Base-by-base conservation (phyloP, 177 flowering plant species). In the Vitis hybrid region DNA sequence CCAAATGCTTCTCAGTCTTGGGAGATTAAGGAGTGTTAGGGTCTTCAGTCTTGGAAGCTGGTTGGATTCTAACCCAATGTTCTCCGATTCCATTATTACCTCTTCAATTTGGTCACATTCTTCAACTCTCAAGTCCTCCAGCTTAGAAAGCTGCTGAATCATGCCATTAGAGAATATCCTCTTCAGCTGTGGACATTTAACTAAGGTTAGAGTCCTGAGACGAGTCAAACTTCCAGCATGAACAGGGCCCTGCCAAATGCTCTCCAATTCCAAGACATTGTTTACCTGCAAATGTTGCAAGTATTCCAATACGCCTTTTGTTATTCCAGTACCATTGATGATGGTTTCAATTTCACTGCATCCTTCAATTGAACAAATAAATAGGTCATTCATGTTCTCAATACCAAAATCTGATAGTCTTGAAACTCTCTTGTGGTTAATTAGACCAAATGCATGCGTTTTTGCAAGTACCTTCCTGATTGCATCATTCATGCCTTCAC, bases 281-380 rank as follows among this genome's bases (percentile, higher is more conserved):
- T 33, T 26, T 49, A 72, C n/a, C n/a, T n/a, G n/a, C n/a, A 72
- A 16, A 18, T 60, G 18, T 53, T 72, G 51, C 66, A 72, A 18
- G n/a, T 12, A 56, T 45, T 39, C 13, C 2, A 72, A 51, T 13
- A 12, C 56, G 7, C n/a, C 19, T 14, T 26, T 7, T 10, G 22
- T n/a, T 22, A 15, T 58, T 1, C 1, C 10, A 21, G 33, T 14
- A 45, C 33, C 64, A 51, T 29, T 16, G 22, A 65, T 33, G 2
- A 66, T 22, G 22, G 61, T 50, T 31, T 51, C 63, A 1, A 72
- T 31, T 18, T 51, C 33, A 21, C 31, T 33, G 59, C 75, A 72
- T 2, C n/a, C n/a, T n/a, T n/a, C n/a, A n/a, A n/a, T n/a, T n/a
- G n/a, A n/a, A n/a, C n/a, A n/a, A n/a, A n/a, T n/a, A n/a, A n/a